Evolutionary conservation across 768 basidiomycete genomes (phyloP).

Genomic region (Arthromyces matolae): DNA sequence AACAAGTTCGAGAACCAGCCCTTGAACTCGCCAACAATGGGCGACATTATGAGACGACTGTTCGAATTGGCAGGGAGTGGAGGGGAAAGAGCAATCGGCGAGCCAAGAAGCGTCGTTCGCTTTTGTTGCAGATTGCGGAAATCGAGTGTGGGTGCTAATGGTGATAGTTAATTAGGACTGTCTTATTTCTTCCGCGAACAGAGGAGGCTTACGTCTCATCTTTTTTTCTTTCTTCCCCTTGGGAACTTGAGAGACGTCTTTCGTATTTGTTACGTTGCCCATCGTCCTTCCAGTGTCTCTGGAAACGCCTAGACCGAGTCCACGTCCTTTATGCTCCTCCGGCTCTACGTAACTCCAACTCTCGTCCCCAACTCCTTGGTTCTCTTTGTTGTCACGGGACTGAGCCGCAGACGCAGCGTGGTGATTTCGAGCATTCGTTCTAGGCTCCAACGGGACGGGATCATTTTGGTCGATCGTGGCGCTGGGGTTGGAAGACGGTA

Average conservation of each 20-base stretch:
- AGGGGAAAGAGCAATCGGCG: constrained; percentile 44
- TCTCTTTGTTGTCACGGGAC: constrained; percentile 40
- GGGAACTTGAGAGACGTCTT: constrained; percentile 19
- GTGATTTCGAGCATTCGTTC: constrained; percentile 4
- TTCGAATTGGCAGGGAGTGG: constrained; percentile 32
- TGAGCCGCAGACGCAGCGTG: constrained; percentile 13
- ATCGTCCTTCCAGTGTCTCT: constrained; percentile 44
- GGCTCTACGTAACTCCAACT: constrained; percentile 36
- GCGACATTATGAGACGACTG: constrained; percentile 48
- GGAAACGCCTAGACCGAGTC: constrained; percentile 32
- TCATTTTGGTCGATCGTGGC: not conserved
- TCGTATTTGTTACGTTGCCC: constrained; percentile 43
- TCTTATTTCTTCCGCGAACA: constrained; percentile 1
- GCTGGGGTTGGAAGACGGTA: not conserved
- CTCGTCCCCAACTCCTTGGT: constrained; percentile 32
- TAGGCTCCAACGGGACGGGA: not conserved
- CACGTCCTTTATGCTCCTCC: constrained; percentile 27
- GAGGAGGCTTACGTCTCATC: constrained; percentile 40
- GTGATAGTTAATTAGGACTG: constrained; percentile 2
- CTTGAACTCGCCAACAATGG: constrained; percentile 80
- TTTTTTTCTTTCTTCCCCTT: constrained; percentile 46
- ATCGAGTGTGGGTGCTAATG: constrained; percentile 54
- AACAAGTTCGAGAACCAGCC: constrained; percentile 97
- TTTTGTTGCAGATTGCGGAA: constrained; percentile 45
- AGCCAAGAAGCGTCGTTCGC: constrained; percentile 43